These are phyloP conservation scores for Stereocaulon alpinum DNA, from an alignment of 495 filamentous ascomycete species.

Conservation along the genomic window DNA sequence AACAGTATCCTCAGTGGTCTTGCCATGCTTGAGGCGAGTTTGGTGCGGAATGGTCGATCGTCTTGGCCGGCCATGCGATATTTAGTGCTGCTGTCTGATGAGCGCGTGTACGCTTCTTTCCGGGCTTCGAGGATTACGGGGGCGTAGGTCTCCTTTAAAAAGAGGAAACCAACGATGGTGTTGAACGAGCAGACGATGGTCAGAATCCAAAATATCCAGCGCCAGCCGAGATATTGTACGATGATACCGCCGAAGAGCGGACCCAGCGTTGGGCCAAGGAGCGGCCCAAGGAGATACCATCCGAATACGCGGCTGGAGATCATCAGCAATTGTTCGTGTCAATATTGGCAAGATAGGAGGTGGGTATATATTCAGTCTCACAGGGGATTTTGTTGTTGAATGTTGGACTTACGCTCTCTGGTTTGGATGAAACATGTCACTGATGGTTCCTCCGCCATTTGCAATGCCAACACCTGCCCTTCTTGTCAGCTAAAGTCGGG, in stretches of 20 bases:
- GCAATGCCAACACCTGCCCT: constrained; percentile 46
- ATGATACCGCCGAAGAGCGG: constrained; percentile 63
- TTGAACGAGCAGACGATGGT: constrained; percentile 52
- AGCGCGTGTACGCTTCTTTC: constrained; percentile 14
- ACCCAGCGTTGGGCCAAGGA: constrained; percentile 31
- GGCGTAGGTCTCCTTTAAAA: constrained; percentile 67
- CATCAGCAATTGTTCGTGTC: neutral
- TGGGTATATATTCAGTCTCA: neutral
- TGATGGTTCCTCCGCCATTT: constrained; percentile 65
- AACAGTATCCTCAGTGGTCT: constrained; percentile 48
- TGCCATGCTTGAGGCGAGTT: constrained; percentile 24
- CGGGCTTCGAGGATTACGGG: constrained; percentile 25
- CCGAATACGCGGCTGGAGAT: constrained; percentile 21
- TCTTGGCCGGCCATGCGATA: constrained; percentile 22
- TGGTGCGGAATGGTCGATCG: constrained; percentile 19
- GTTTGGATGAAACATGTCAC: constrained; percentile 59
- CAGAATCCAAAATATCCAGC: constrained; percentile 74
- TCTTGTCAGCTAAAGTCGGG: neutral
- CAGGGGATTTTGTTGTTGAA: neutral
- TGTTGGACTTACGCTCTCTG: constrained; percentile 37
- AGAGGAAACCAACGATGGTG: constrained; percentile 37
- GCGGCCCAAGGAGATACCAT: constrained; percentile 24
- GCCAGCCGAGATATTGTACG: constrained; percentile 64
- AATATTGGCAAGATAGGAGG: neutral
- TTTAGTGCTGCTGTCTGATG: neutral